Evolutionary conservation across 202 grass and related monocot genomes (phyloP), one percentile per base, ranked within the genome.

Genomic region (Setaria viridis): DNA sequence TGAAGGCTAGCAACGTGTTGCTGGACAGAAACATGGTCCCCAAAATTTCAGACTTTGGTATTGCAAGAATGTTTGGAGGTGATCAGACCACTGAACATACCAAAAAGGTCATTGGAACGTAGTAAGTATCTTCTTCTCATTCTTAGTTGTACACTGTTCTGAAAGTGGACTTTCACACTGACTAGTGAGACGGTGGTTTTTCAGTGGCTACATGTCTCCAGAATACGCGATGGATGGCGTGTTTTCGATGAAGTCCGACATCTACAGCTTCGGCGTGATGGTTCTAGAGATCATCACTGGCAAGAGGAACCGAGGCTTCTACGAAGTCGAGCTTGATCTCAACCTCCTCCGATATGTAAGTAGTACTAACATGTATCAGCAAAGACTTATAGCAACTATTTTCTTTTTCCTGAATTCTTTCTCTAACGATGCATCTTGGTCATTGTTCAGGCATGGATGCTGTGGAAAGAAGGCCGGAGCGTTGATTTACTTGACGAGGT

Each of bases 191-290:
- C 39, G 39, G 4, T 48, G 9, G 5, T 50, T 53, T 59, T 80
- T 83, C 88, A 92, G 86, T 73, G 90, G 90, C 16, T 95, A 95
- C 57, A 95, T 95, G 93, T 87, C 90, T 8, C 93, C 93, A 0
- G 93, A 95, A 9, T 92, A 95, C 32, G 93, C 93, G 4, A 89
- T 93, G 90, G 88, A 93, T 0, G 93, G 90, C 1, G 70, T 93
- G 46, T 91, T 95, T 16, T 95, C 90, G 0, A 65, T 93, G 20
- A 95, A 95, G 41, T 89, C 88, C 1, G 93, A 91, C 30, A 39
- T 93, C 78, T 93, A 89, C 80, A 91, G 90, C 85, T 95, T 95
- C 35, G 90, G 93, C 42, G 90, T 95, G 69, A 54, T 95, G 14
- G 83, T 92, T 33, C 66, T 93, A 0, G 93, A 93, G 76, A 93